phyloP scores from a whole-genome alignment of 129 eudicot species.

The Arctium minus region DNA sequence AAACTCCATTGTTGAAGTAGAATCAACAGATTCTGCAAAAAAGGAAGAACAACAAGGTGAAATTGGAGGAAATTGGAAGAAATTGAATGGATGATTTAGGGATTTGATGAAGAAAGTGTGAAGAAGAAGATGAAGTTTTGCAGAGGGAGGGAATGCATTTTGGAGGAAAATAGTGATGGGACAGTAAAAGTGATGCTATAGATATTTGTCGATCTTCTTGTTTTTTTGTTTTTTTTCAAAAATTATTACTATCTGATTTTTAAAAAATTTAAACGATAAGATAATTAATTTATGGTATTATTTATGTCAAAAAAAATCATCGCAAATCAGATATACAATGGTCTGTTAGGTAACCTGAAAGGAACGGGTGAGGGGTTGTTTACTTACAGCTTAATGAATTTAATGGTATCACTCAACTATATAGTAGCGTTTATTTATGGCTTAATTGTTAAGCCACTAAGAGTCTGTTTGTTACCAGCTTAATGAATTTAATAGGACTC shows the following conservation, averaged over 20 bases:
- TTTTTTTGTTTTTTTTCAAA: not conserved
- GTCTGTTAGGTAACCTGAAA: no score
- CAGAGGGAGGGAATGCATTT: not conserved
- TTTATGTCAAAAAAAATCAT: no score
- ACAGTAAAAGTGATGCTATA: not conserved
- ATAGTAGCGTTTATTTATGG: not conserved
- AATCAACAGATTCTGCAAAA: not conserved
- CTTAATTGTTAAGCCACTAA: no score
- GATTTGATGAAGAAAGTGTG: slow-evolving; percentile 7
- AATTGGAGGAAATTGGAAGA: not conserved
- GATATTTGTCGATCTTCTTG: slow-evolving; percentile 6
- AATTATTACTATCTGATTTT: not conserved
- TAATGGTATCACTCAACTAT: not conserved
- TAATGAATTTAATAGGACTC: no score
- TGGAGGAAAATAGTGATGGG: slow-evolving; percentile 20
- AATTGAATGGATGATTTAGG: not conserved
- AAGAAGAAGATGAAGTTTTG: not conserved
- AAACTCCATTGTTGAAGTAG: slow-evolving; percentile 10
- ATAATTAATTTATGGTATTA: no score
- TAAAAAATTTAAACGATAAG: not conserved
- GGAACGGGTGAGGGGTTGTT: not conserved
- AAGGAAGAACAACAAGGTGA: not conserved
- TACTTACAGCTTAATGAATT: not conserved
- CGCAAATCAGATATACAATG: no score
- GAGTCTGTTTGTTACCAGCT: no score